Base-by-base conservation (phyloP, 805 yeast genomes). In the Clavispora phyllophila region DNA sequence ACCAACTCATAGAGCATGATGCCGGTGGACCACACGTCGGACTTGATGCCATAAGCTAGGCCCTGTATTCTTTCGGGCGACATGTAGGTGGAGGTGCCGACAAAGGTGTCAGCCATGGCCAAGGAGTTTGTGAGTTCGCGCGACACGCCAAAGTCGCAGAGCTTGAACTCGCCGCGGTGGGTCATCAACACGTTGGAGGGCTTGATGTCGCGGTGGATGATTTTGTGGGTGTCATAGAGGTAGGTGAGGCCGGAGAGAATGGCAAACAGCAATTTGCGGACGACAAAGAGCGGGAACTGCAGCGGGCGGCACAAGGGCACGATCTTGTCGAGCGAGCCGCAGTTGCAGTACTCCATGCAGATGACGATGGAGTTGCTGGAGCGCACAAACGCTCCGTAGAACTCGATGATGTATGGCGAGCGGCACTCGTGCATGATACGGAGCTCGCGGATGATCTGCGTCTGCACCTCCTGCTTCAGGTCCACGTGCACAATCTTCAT, bases 51-150 rank as follows among this genome's bases (percentile, higher is more conserved):
- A 64, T 93, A 93, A 9, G 83, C 82, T 34, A 87, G 87, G 15
- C 99, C 99, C 64, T 89, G 96, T 42, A 93, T 91, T 48, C 99
- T 75, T 56, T 93, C 99, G 0, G 99, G 99, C 1, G 96, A 86
- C 75, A 93, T 93, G 60, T 93, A 93, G 0, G 95, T 88, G 1
- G 96, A 88, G 0, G 99, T 93, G 1, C 99, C 99, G 9, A 93
- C 98, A 70, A 93, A 93, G 0, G 99, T 93, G 56, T 93, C 96
- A 0, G 97, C 99, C 68, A 68, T 63, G 24, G 74, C 73, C 45
- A 93, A 77, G 1, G 99, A 93, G 63, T 91, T 89, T 43, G 87
- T 86, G 40, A 93, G 73, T 58, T 89, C 96, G 46, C 96, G 81
- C 24, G 90, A 81, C 6, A 93, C 99, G 18, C 99, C 99, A 68